These are phyloP conservation scores for Alternaria angustiovoidea DNA, from an alignment of 2,329 filamentous ascomycete species.

Conservation along the genomic window DNA sequence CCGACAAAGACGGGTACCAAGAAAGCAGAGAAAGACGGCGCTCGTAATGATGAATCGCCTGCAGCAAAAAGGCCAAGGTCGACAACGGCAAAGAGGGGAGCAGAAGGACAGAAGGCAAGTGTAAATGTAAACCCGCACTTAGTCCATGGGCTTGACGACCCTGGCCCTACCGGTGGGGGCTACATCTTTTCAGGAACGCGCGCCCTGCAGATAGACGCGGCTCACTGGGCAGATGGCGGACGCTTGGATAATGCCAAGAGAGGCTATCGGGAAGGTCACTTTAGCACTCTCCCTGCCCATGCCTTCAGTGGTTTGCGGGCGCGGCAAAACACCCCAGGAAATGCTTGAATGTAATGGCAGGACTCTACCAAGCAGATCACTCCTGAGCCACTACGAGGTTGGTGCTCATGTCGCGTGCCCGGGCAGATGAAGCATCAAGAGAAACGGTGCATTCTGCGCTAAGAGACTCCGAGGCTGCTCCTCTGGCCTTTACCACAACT, in stretches of 20 bases:
- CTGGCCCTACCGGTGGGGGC: conserved; percentile 16
- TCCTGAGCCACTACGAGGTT: neutral
- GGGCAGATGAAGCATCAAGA: conserved; percentile 1
- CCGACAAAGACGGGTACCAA: conserved; percentile 6
- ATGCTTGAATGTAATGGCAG: conserved; percentile 1
- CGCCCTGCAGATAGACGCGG: conserved; percentile 20
- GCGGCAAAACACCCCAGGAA: conserved; percentile 3
- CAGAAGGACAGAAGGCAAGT: neutral
- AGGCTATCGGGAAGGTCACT: conserved; percentile 16
- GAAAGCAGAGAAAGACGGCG: conserved; percentile 5
- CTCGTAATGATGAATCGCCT: conserved; percentile 4
- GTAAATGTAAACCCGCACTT: conserved; percentile 12
- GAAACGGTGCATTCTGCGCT: conserved; percentile 9
- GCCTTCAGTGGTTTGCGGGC: conserved; percentile 11
- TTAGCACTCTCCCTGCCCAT: conserved; percentile 9
- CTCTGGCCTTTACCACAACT: neutral
- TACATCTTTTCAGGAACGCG: conserved; percentile 27
- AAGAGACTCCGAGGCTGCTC: neutral
- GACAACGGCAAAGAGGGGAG: conserved; percentile 2
- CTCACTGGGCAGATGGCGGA: conserved; percentile 17
- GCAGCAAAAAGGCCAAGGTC: neutral
- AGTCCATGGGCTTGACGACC: conserved; percentile 14
- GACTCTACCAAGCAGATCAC: conserved; percentile 2
- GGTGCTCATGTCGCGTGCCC: conserved; percentile 17
- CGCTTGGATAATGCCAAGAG: conserved; percentile 12